Conservation (phyloP, 768 basidiomycete genomes). For the Boletus vermiculosoides region DNA sequence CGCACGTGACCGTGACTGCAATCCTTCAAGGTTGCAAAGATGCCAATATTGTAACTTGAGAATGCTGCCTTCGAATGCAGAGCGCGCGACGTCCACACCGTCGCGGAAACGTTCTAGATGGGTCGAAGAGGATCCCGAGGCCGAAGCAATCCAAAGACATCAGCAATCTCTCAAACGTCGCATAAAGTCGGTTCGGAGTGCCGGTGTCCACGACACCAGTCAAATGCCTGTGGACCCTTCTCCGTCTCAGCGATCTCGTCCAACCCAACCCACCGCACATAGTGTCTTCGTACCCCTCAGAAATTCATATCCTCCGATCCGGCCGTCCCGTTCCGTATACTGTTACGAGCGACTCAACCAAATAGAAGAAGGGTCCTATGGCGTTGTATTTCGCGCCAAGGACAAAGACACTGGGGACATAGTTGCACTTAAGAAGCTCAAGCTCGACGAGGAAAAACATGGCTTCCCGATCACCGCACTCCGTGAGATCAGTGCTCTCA, state of each 20-base stretch:
- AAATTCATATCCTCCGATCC: constrained; percentile 72
- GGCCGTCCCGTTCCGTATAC: constrained; percentile 90
- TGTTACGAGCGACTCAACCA: constrained; percentile 93
- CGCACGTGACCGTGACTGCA: constrained; percentile 12
- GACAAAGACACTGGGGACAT: constrained; percentile 95
- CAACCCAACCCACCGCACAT: constrained; percentile 33
- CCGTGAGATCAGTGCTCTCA: constrained; percentile 93
- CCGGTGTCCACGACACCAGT: constrained; percentile 15
- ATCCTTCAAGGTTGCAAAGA: background rate
- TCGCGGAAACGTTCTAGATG: constrained; percentile 78
- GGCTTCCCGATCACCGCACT: constrained; percentile 98
- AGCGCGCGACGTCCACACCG: constrained; percentile 45
- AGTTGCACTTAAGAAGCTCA: constrained; percentile 96
- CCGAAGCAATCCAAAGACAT: constrained; percentile 33
- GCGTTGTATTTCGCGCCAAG: constrained; percentile 93
- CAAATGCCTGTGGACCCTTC: constrained; percentile 17
- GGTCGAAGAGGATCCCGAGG: constrained; percentile 51
- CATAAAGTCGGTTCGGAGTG: constrained; percentile 39
- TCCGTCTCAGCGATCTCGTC: constrained; percentile 15
- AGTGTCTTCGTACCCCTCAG: constrained; percentile 77
- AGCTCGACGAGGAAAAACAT: constrained; percentile 97
- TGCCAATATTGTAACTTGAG: background rate
- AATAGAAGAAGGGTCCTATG: constrained; percentile 98
- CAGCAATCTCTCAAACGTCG: constrained; percentile 55
- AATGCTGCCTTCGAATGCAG: constrained; percentile 30